Base-by-base conservation (phyloP, 306 rosid species). In the Macrotyloma uniflorum region DNA sequence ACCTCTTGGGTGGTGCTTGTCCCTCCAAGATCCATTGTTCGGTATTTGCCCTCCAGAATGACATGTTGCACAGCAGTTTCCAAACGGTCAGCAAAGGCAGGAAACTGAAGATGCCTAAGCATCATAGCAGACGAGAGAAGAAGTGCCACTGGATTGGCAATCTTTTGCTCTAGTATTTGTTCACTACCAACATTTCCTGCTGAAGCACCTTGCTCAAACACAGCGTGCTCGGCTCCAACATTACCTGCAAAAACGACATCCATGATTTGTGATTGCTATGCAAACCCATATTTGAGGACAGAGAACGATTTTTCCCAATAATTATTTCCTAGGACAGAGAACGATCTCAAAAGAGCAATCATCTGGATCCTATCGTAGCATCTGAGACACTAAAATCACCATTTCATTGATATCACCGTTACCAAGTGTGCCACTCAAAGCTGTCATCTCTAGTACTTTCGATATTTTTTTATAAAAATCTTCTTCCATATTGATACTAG, bases 151-250 rank as follows among this genome's bases (percentile, higher is more conserved):
- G 98, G 98, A 78, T 93, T 93, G 8, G 96, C 98, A 46, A 40
- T 75, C 84, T 87, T 89, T 70, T 88, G 94, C 68, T 83, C 90
- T 78, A 75, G 16, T 20, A 90, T 4, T 61, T 84, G 88, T 11
- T 88, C 91, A 42, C 59, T 89, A 4, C 98, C 98, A 6, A 88
- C 94, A 36, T 93, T 93, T 69, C 96, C 98, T 53, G 98, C 98
- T 2, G 98, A 93, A 57, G 96, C 98, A 20, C 96, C 98, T 91
- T 93, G 97, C 91, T 93, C 97, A 57, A 93, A 93, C 61, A 93
- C 90, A 15, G 97, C 97, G 15, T 86, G 92, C 70, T 93, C 93
- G 24, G 91, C 92, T 63, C 97, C 97, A 59, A 87, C 97, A 84
- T 93, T 93, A 22, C 97, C 97, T 93, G 86, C 72, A 70, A 83